Evolutionary conservation across 495 filamentous ascomycete genomes (phyloP), one percentile per base, ranked within the genome.

Genomic region (Neohortaea acidophila): DNA sequence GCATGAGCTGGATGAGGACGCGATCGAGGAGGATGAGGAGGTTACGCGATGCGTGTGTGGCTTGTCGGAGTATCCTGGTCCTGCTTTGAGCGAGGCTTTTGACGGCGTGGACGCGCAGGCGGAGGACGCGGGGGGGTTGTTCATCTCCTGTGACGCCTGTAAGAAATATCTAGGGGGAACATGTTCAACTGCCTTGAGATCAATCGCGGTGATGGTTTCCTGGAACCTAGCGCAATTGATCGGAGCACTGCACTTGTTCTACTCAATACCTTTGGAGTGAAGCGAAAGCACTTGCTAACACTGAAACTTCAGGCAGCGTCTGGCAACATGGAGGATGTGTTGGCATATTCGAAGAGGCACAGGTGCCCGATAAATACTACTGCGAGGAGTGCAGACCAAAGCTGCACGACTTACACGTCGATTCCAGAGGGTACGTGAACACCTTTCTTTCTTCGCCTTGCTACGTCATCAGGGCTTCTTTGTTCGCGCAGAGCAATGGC

Each of bases 251-350:
- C n/a, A n/a, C n/a, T n/a, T n/a, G n/a, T n/a, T n/a, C n/a, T n/a
- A n/a, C n/a, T n/a, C n/a, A n/a, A n/a, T n/a, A n/a, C n/a, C n/a
- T n/a, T n/a, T n/a, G n/a, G n/a, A n/a, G n/a, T n/a, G n/a, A n/a
- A n/a, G n/a, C n/a, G n/a, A n/a, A n/a, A n/a, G n/a, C n/a, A n/a
- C n/a, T n/a, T n/a, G n/a, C n/a, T n/a, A n/a, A n/a, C n/a, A n/a
- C n/a, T n/a, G n/a, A n/a, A n/a, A n/a, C n/a, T n/a, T n/a, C n/a
- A n/a, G n/a, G n/a, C 29, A 91, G 94, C 57, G 89, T 94, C 38
- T 99, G 89, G 89, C 89, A 99, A 54, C 89, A 99, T 52, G 91
- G 89, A 54, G 85, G 84, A 40, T 99, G 89, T 60, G 91, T 99
- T 35, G 89, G 89, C 25, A 94, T 99, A 48, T 85, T 84, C 68